phyloP scores from a whole-genome alignment of 2,329 filamentous ascomycete genomes.

The Albifimbria verrucaria region DNA sequence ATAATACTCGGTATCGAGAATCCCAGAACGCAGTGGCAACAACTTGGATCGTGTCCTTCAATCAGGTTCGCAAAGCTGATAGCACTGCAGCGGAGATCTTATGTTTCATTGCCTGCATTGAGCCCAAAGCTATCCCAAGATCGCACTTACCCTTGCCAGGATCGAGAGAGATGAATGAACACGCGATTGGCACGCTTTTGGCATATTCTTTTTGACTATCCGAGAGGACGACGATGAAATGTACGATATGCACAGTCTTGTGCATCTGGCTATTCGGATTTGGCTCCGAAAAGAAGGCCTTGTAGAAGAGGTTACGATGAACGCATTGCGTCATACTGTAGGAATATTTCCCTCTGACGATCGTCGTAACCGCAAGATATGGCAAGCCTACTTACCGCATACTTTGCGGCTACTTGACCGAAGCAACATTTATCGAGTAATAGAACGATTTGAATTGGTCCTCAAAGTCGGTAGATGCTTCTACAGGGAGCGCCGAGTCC shows the following conservation, averaged over 20 bases:
- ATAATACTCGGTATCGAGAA: conserved; percentile 23
- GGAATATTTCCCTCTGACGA: not conserved
- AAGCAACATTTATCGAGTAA: no score
- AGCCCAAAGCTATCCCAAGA: conserved; percentile 28
- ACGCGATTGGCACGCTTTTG: conserved; percentile 22
- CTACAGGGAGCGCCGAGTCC: conserved; percentile 8
- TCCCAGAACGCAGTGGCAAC: conserved; percentile 27
- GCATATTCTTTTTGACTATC: conserved; percentile 19
- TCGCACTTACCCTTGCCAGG: conserved; percentile 22
- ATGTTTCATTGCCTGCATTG: conserved; percentile 32
- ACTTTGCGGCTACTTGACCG: conserved; percentile 8
- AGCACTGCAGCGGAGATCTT: conserved; percentile 28
- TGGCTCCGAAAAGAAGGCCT: conserved; percentile 17
- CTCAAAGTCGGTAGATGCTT: conserved; percentile 2
- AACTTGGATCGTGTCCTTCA: conserved; percentile 37
- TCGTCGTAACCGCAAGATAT: conserved; percentile 5
- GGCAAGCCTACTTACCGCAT: conserved; percentile 11
- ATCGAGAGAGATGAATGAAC: conserved; percentile 8
- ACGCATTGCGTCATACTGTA: not conserved
- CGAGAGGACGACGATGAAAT: conserved; percentile 11
- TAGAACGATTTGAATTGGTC: not conserved
- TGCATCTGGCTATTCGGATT: conserved; percentile 27
- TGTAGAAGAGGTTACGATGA: not conserved
- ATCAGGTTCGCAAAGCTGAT: conserved; percentile 27
- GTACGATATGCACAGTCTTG: conserved; percentile 36